Conservation (phyloP, 768 basidiomycete species). For the Hygrophorus pudorinus region DNA sequence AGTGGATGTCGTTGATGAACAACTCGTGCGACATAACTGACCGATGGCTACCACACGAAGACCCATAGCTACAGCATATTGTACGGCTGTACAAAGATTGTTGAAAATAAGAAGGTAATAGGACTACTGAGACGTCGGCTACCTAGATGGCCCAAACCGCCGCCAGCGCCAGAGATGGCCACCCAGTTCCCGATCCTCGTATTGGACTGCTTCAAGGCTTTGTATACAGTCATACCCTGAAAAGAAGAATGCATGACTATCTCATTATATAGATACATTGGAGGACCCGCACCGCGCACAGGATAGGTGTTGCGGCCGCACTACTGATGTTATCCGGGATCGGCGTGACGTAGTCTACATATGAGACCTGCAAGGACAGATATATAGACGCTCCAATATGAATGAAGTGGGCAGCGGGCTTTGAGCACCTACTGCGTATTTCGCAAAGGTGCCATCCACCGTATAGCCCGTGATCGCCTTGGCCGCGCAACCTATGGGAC, state of each 20-base stretch:
- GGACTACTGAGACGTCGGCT: background rate
- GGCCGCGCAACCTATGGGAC: background rate
- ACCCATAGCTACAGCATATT: conserved; percentile 75
- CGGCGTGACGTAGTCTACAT: conserved; percentile 57
- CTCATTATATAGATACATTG: background rate
- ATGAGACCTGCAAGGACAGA: conserved; percentile 40
- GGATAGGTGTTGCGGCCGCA: conserved; percentile 55
- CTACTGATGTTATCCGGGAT: conserved; percentile 61
- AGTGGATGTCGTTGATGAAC: background rate
- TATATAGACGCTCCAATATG: conserved; percentile 32
- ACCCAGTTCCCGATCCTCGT: conserved; percentile 59
- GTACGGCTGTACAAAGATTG: conserved; percentile 36
- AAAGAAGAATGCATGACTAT: background rate
- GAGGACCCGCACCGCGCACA: conserved; percentile 55
- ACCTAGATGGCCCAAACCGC: conserved; percentile 75
- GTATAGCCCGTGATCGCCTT: no score
- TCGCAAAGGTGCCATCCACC: no score
- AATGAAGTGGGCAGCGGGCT: no score
- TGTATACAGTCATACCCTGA: conserved; percentile 73
- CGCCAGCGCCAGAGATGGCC: conserved; percentile 66
- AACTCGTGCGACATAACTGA: conserved; percentile 9
- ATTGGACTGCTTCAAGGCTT: conserved; percentile 59
- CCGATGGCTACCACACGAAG: conserved; percentile 51
- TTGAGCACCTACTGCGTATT: no score
- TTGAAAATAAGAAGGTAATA: background rate